These are phyloP conservation scores for Saturnispora halmiae DNA, from an alignment of 805 yeast species.

Conservation along the genomic window DNA sequence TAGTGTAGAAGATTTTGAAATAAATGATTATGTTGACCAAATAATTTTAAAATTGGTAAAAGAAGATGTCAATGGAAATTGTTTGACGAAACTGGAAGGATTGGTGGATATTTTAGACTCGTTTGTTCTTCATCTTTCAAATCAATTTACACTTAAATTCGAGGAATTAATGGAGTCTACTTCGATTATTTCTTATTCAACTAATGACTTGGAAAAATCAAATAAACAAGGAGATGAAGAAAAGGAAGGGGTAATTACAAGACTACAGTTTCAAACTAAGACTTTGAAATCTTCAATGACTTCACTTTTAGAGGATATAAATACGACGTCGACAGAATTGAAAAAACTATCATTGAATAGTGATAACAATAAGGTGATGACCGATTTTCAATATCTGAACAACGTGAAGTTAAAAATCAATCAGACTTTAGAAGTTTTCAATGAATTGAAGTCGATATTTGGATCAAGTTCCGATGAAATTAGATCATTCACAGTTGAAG, in stretches of 20 bases:
- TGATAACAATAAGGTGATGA: constrained; percentile 12
- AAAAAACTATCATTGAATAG: constrained; percentile 9
- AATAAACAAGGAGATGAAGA: not conserved
- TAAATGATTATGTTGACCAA: constrained; percentile 58
- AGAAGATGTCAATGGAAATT: constrained; percentile 6
- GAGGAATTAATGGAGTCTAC: constrained; percentile 26
- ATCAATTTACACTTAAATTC: constrained; percentile 43
- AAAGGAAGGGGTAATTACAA: constrained; percentile 36
- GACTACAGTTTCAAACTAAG: constrained; percentile 59
- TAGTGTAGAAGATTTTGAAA: constrained; percentile 49
- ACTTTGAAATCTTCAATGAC: constrained; percentile 50
- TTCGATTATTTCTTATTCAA: not conserved
- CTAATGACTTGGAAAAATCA: too few relatives aligned
- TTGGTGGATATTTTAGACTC: constrained; percentile 36
- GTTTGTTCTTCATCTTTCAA: constrained; percentile 49
- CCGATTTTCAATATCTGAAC: constrained; percentile 37
- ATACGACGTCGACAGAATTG: constrained; percentile 25
- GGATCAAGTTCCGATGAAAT: constrained; percentile 17
- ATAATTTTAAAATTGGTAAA: constrained; percentile 32
- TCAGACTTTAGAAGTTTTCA: constrained; percentile 32
- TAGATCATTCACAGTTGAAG: constrained; percentile 18
- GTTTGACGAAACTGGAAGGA: constrained; percentile 15
- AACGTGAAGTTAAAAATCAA: constrained; percentile 36
- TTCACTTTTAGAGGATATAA: constrained; percentile 43
- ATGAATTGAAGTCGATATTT: constrained; percentile 34